A percentile compares a stretch with the other conserved stretches of the same genome.
Conservation (phyloP, 2,329 filamentous ascomycete species). For the Exophiala alcalophila region DNA sequence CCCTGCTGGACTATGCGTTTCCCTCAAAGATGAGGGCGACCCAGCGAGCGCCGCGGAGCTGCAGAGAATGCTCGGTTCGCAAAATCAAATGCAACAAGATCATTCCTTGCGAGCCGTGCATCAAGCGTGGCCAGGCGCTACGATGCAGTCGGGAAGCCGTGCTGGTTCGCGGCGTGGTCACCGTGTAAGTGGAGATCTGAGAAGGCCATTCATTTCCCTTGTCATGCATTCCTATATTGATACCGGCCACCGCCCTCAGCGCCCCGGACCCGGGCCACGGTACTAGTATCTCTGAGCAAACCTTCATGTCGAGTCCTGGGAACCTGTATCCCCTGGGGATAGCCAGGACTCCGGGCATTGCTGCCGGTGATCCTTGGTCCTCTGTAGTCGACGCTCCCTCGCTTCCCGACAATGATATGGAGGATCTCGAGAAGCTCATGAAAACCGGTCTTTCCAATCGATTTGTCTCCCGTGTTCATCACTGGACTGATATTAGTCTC, state of each 20-base stretch:
- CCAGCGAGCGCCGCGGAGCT: constrained; percentile 2
- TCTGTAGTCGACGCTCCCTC: too few species aligned
- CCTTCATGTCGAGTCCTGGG: too few species aligned
- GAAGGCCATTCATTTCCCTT: background rate
- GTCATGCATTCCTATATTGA: background rate
- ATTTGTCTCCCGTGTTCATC: background rate
- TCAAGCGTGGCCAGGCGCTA: background rate
- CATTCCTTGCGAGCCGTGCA: constrained; percentile 1
- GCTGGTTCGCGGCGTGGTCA: background rate
- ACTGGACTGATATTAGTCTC: constrained; percentile 1
- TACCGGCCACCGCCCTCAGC: background rate
- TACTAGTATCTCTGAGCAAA: too few species aligned
- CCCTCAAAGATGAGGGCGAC: background rate
- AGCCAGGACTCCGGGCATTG: too few species aligned
- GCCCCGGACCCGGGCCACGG: background rate
- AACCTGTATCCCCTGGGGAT: too few species aligned
- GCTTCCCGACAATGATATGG: background rate
- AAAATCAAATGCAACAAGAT: constrained; percentile 1
- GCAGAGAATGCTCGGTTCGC: background rate
- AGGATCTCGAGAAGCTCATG: background rate
- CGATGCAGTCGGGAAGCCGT: background rate
- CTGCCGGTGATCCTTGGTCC: too few species aligned
- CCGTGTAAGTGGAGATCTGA: background rate
- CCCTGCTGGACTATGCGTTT: too few species aligned
- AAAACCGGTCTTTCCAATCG: background rate